Base-by-base conservation (phyloP, 805 yeast genomes). In the Ogataea sp. region DNA sequence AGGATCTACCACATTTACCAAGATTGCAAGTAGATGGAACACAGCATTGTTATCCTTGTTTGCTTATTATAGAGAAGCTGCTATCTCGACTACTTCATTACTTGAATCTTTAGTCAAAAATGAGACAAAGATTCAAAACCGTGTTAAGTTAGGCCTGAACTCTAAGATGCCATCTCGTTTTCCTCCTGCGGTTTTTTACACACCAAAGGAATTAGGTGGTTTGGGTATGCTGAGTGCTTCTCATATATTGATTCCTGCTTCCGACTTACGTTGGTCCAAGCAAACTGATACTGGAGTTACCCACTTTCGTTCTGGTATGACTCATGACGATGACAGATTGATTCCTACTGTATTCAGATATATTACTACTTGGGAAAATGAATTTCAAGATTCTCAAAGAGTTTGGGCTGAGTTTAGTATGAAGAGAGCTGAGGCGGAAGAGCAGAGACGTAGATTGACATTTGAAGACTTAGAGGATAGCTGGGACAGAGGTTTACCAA, bases 81-180 rank as follows among this genome's bases (percentile, higher is more conserved):
- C 84, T 7, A 79, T 89, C 8, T 71, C 90, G 0, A 88, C 98
- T 0, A 86, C 81, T 39, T 54, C 81, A 5, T 63, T 93, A 26
- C 65, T 93, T 10, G 96, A 89, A 55, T 67, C 78, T 3, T 65
- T 93, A 35, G 99, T 93, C 10, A 86, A 83, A 52, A 77, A 94
- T 48, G 99, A 93, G 53, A 89, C 96, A 0, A 81, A 84, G 53
- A 82, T 93, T 34, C 99, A 93, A 61, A 93, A 89, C 39, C 71
- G 95, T 47, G 96, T 93, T 16, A 93, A 93, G 56, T 74, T 90
- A 65, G 98, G 98, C 0, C 69, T 93, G 44, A 93, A 93, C 52
- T 90, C 97, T 13, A 93, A 93, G 61, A 93, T 93, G 99, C 99
- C 99, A 1, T 80, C 96, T 0, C 70, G 99, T 40, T 93, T 93